A percentile compares a stretch with the other conserved stretches of the same genome.
Conservation (phyloP, 1,284 basidiomycete species). For the Trichosporon sp. region DNA sequence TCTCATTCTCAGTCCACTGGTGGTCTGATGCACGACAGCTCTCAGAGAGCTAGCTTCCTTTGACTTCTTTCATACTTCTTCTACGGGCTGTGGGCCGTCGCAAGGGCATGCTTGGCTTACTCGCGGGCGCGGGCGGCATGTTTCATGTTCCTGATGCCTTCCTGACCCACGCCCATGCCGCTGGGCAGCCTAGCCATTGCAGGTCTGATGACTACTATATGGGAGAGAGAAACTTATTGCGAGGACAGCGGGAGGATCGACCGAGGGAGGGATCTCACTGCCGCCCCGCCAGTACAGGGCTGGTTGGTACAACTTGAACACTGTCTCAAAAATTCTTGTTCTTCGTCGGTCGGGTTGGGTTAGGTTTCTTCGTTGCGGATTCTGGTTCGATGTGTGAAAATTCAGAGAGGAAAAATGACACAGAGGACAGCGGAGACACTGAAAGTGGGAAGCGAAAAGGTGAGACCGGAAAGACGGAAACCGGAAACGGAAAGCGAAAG, state of each 20-base stretch:
- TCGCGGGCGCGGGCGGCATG: not conserved
- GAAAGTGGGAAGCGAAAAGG: not conserved
- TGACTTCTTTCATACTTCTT: constrained; percentile 2
- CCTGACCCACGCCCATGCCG: too few species aligned
- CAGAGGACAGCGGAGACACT: not conserved
- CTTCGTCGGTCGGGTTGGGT: not conserved
- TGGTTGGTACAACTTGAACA: not conserved
- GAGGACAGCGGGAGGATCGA: not conserved
- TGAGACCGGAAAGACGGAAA: not conserved
- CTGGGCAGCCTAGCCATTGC: not conserved
- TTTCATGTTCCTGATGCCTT: not conserved
- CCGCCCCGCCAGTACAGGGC: not conserved
- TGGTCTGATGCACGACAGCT: too few species aligned
- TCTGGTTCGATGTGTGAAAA: not conserved
- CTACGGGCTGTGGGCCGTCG: not conserved
- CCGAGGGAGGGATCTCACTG: not conserved
- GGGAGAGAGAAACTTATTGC: not conserved
- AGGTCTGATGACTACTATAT: not conserved
- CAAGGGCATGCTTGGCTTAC: too few species aligned
- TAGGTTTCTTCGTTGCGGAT: too few species aligned
- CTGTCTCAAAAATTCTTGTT: not conserved
- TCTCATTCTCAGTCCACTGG: too few species aligned
- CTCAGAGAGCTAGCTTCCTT: not conserved
- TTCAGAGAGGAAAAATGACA: not conserved
- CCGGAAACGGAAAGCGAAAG: not conserved